Conservation (phyloP, 2,329 filamentous ascomycete species). For the Ceratocystis harringtonii region DNA sequence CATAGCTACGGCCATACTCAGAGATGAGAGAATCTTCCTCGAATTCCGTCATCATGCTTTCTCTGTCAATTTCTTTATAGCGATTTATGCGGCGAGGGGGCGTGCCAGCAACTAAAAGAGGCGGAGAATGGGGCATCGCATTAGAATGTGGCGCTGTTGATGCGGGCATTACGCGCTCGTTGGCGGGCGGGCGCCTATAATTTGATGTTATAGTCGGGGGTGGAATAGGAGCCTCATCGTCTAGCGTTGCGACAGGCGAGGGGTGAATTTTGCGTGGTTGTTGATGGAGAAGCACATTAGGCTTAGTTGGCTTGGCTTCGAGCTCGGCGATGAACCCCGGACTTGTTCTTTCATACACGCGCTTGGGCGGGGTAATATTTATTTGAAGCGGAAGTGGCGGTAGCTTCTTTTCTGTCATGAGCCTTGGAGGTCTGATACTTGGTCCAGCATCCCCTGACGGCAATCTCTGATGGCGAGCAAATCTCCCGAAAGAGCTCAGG, state of each 20-base stretch:
- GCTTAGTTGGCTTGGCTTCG: background rate
- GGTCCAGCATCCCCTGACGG: conserved; percentile 9
- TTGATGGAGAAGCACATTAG: background rate
- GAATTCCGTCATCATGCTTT: conserved; percentile 37
- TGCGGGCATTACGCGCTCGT: background rate
- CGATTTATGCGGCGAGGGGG: background rate
- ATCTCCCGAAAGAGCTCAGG: background rate
- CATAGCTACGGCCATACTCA: conserved; percentile 18
- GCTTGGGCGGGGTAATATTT: background rate
- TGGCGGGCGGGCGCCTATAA: background rate
- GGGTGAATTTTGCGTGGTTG: background rate
- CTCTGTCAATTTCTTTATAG: conserved; percentile 21
- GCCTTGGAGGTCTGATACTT: background rate
- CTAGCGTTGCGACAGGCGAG: background rate
- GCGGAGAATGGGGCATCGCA: background rate
- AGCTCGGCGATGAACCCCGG: background rate
- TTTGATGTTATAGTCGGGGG: background rate
- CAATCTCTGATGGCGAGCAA: conserved; percentile 7
- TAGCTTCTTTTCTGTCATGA: background rate
- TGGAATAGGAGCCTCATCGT: background rate
- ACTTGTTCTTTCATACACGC: background rate
- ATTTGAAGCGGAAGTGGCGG: conserved; percentile 8
- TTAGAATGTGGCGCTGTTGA: background rate
- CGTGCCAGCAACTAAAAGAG: background rate
- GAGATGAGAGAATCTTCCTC: conserved; percentile 32